phyloP scores from a whole-genome alignment of 495 filamentous ascomycete genomes.

The Xylaria bambusicola region DNA sequence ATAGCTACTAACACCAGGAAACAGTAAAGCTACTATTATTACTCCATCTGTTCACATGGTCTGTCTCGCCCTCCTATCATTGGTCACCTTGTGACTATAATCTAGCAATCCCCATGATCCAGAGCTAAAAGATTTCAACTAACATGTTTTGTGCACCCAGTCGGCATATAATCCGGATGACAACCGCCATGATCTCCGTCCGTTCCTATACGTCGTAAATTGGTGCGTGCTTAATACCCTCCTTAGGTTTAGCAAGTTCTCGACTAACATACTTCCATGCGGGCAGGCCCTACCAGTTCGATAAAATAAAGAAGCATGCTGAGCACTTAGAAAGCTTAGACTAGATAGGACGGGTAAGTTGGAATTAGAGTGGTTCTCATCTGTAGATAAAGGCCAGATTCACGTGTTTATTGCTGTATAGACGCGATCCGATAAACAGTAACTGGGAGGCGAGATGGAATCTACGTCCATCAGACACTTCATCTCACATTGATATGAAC shows the following conservation, averaged over 20 bases:
- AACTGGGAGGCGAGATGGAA: neutral
- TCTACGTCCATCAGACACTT: neutral
- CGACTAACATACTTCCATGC: too few species aligned
- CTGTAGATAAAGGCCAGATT: too few species aligned
- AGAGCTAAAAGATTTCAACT: too few species aligned
- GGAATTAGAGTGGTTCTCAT: too few species aligned
- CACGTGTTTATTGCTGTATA: neutral
- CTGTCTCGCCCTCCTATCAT: too few species aligned
- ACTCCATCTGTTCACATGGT: constrained; percentile 8
- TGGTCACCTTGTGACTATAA: too few species aligned
- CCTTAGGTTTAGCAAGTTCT: too few species aligned
- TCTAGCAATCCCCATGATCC: too few species aligned
- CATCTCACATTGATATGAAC: neutral
- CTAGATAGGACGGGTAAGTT: too few species aligned
- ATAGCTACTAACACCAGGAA: neutral
- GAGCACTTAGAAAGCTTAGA: neutral
- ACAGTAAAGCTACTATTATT: neutral
- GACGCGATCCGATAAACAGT: constrained; percentile 1
- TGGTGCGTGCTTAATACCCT: too few species aligned
- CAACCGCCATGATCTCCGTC: neutral
- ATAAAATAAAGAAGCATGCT: neutral
- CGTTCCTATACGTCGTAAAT: constrained; percentile 1
- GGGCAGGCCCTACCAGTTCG: constrained; percentile 4
- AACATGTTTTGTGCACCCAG: too few species aligned
- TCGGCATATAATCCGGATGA: constrained; percentile 4